Evolutionary conservation across 371 early-diverging fungal species (phyloP), one percentile per base, ranked within the genome.

Genomic region (Lichtheimia ornata): DNA sequence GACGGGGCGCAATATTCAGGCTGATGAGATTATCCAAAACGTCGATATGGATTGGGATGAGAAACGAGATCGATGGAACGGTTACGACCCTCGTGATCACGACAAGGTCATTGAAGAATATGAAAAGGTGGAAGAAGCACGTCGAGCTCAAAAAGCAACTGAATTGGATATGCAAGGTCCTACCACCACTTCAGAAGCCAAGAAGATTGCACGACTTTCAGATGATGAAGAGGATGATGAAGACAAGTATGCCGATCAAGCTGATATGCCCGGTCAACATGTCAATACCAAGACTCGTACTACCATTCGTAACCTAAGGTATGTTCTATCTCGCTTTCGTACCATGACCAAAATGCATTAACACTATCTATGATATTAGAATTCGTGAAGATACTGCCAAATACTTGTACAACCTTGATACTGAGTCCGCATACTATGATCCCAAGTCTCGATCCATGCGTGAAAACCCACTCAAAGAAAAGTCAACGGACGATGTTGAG

Each of bases 351-450:
- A 24, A 1, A 27, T 44, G 42, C 47, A 22, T 47, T 35, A 35
- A 35, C 35, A 4, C 12, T 47, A 17, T 7, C 11, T 5, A 35
- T 50, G n/a, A n/a, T n/a, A n/a, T n/a, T n/a, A 87, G 91, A 78
- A 97, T 99, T 73, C 94, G 99, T 73, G 99, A 99, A 83, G 99
- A 99, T 78, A 97, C 96, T 9, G 97, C 99, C 47, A 99, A 99
- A 76, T 99, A 99, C 71, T 81, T 99, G 55, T 83, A 90, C 56
- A 97, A 98, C 75, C 73, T 98, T 63, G 95, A 96, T 68, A 85
- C 89, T n/a, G 87, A 96, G 62, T 94, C 95, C 1, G 98, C 97
- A 0, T 91, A 95, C 81, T 99, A 99, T 71, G 97, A 99, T 78
- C 99, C 99, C 30, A 99, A 99, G 74, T 94, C 98, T 7, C 88